These are phyloP conservation scores for Trichoderma guizhouense DNA, from an alignment of 2,329 filamentous ascomycete species.

Conservation along the genomic window DNA sequence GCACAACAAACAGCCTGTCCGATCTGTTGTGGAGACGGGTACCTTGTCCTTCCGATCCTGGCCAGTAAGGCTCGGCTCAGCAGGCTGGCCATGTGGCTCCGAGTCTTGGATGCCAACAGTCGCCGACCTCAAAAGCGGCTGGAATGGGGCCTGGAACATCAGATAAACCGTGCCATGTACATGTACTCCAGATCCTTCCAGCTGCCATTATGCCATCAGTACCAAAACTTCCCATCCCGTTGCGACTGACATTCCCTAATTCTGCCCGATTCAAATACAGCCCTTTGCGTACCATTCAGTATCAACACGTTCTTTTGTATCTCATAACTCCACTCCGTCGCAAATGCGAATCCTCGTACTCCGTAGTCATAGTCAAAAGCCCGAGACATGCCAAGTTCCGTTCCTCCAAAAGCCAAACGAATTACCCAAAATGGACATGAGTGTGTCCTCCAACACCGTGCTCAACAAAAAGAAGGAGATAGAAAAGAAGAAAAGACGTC, in stretches of 20 bases:
- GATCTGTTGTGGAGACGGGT: conserved; percentile 5
- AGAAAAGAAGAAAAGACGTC: neutral
- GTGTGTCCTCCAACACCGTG: conserved; percentile 1
- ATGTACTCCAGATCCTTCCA: neutral
- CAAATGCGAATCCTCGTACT: neutral
- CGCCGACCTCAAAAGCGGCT: neutral
- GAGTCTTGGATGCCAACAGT: neutral
- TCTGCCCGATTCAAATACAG: neutral
- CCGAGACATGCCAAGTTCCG: neutral
- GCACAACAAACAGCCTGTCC: neutral
- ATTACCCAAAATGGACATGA: neutral
- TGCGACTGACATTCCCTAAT: neutral
- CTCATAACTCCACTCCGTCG: neutral
- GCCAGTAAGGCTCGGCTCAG: neutral
- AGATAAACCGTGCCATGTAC: neutral
- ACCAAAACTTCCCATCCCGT: neutral
- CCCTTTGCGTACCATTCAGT: neutral
- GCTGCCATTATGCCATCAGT: neutral
- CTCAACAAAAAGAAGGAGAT: neutral
- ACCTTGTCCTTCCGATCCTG: neutral
- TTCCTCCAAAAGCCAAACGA: neutral
- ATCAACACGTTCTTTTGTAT: neutral
- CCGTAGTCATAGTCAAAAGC: neutral
- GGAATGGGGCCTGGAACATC: neutral
- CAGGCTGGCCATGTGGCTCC: conserved; percentile 11